phyloP scores from a whole-genome alignment of 306 rosid genomes.

The Prunus mira region DNA sequence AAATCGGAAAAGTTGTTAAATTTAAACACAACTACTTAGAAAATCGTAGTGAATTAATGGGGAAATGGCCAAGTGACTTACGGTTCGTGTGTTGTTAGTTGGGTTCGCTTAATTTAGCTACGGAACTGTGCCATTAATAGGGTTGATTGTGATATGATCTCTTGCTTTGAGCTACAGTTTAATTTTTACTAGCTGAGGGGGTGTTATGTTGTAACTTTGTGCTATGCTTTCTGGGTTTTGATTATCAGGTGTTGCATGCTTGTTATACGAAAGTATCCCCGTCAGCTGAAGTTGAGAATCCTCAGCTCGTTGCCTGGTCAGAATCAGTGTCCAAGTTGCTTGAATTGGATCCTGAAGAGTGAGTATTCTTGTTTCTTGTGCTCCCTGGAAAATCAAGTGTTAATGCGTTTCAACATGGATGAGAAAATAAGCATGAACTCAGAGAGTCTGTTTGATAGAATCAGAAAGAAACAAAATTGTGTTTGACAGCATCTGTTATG shows the following conservation, averaged over 20 bases:
- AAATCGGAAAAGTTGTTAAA: neutral
- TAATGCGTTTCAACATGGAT: neutral
- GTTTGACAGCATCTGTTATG: neutral
- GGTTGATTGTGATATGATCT: neutral
- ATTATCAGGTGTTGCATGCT: slow-evolving; percentile 80
- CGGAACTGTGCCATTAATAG: neutral
- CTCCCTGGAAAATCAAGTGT: neutral
- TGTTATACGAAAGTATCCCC: slow-evolving; percentile 78
- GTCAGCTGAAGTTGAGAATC: slow-evolving; percentile 65
- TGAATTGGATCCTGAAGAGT: slow-evolving; percentile 84
- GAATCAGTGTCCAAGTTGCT: slow-evolving; percentile 66
- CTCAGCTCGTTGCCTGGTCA: slow-evolving; percentile 90
- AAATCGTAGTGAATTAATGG: neutral
- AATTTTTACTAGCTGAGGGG: neutral
- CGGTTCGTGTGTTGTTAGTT: neutral
- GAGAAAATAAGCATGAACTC: neutral
- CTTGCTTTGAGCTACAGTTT: neutral
- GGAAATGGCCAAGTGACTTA: neutral
- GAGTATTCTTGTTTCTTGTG: slow-evolving; percentile 29
- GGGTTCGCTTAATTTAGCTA: neutral
- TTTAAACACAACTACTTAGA: neutral
- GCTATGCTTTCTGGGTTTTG: neutral
- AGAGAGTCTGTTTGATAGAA: neutral
- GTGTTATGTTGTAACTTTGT: neutral
- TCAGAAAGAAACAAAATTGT: neutral